phyloP scores from a whole-genome alignment of 2,329 filamentous ascomycete species.

The Dothidotthia symphoricarpi region DNA sequence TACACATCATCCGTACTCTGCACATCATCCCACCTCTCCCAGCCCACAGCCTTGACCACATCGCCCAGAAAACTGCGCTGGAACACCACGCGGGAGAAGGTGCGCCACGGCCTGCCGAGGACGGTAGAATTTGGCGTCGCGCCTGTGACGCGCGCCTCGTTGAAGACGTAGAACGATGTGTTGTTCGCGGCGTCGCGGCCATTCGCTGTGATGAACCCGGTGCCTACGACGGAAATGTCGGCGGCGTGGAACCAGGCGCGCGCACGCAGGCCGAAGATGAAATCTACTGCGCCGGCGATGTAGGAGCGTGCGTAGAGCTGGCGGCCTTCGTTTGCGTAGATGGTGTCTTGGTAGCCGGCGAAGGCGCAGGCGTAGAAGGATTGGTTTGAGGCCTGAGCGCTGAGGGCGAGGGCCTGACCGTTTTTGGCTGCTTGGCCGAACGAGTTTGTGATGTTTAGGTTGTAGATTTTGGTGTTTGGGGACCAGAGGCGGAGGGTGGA shows the following conservation, averaged over 20 bases:
- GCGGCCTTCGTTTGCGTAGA: conserved; percentile 44
- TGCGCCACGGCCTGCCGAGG: conserved; percentile 52
- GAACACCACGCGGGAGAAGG: conserved; percentile 50
- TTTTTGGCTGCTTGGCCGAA: conserved; percentile 13
- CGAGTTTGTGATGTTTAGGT: conserved; percentile 55
- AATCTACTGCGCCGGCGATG: conserved; percentile 59
- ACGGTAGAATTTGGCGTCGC: conserved; percentile 41
- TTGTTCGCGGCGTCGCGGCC: conserved; percentile 17
- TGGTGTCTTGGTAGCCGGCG: conserved; percentile 56
- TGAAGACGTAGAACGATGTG: conserved; percentile 53
- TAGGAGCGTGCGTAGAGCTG: conserved; percentile 56
- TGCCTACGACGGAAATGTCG: conserved; percentile 17
- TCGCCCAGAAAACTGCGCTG: conserved; percentile 51
- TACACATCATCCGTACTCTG: conserved; percentile 15
- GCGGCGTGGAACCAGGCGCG: conserved; percentile 49
- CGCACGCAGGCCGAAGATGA: conserved; percentile 53
- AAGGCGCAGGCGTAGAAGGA: conserved; percentile 57
- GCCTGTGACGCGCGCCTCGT: conserved; percentile 48
- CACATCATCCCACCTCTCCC: conserved; percentile 40
- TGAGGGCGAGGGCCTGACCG: conserved; percentile 51
- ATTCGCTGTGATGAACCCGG: conserved; percentile 24
- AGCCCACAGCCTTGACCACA: conserved; percentile 59
- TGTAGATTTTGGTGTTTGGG: conserved; percentile 57
- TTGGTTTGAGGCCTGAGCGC: conserved; percentile 49
- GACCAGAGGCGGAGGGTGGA: conserved; percentile 48